phyloP scores from a whole-genome alignment of 495 filamentous ascomycete species.

The Penicillium odoratum region DNA sequence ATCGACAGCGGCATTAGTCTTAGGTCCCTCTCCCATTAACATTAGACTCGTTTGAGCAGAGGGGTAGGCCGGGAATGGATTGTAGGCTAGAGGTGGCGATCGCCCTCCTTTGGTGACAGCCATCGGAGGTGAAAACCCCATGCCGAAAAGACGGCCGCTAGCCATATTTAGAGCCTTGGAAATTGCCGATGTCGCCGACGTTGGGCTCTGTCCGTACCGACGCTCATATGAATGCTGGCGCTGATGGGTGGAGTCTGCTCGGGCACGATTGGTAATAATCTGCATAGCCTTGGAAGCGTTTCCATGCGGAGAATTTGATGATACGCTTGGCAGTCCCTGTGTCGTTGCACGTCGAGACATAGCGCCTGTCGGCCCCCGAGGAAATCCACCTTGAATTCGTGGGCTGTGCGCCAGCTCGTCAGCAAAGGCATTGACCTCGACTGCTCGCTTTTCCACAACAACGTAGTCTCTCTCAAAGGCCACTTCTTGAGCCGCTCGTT shows the following conservation, averaged over 20 bases:
- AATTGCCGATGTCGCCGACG: conserved; percentile 81
- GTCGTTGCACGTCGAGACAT: conserved; percentile 70
- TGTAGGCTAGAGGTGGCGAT: conserved; percentile 77
- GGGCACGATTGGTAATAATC: conserved; percentile 59
- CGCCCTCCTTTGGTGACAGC: conserved; percentile 63
- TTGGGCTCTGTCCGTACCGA: conserved; percentile 71
- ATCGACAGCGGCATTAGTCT: conserved; percentile 60
- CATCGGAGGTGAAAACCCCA: conserved; percentile 69
- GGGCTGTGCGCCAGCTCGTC: conserved; percentile 87
- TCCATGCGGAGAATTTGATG: conserved; percentile 29
- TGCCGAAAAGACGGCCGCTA: conserved; percentile 77
- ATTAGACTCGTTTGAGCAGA: conserved; percentile 58
- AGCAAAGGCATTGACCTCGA: conserved; percentile 95
- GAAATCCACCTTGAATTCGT: conserved; percentile 47
- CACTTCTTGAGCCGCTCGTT: conserved; percentile 80
- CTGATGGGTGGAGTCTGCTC: conserved; percentile 63
- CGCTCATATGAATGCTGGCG: conserved; percentile 77
- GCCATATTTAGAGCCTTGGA: conserved; percentile 94
- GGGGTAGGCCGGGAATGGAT: conserved; percentile 81
- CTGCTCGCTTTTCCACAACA: conserved; percentile 87
- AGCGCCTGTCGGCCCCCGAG: conserved; percentile 42
- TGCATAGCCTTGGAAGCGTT: conserved; percentile 64
- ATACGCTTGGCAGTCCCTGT: conserved; percentile 54
- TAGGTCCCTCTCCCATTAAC: conserved; percentile 66
- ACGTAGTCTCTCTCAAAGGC: conserved; percentile 94